Conservation (phyloP, 768 basidiomycete genomes). For the Fomitopsis pulvina region DNA sequence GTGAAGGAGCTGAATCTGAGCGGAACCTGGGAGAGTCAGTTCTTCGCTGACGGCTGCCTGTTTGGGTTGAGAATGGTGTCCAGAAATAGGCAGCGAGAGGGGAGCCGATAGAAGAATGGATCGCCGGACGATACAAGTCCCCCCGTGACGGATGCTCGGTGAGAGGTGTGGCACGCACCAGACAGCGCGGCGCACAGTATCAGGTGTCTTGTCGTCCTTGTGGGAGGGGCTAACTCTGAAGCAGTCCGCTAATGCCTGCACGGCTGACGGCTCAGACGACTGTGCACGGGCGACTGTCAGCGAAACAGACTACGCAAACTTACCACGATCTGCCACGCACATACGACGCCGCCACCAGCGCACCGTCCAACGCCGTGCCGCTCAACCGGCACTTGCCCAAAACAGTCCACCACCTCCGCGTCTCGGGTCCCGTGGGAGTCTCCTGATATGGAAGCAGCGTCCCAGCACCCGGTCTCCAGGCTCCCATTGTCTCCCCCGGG, state of each 20-base stretch:
- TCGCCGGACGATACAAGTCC: constrained; percentile 9
- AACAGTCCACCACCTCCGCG: constrained; percentile 5
- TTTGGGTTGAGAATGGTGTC: constrained; percentile 2
- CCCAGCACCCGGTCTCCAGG: constrained; percentile 10
- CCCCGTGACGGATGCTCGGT: too few relatives aligned
- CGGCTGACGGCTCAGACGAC: neutral
- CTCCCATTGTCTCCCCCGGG: constrained; percentile 10
- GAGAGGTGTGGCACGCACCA: constrained; percentile 3
- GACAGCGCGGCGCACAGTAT: neutral
- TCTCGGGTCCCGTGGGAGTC: constrained; percentile 8
- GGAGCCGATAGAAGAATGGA: constrained; percentile 6
- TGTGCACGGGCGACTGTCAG: constrained; percentile 6
- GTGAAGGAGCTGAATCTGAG: constrained; percentile 7
- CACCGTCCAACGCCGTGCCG: constrained; percentile 12
- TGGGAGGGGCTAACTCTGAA: neutral
- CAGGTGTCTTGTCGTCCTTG: neutral
- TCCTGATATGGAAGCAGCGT: constrained; percentile 7
- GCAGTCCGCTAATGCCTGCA: neutral
- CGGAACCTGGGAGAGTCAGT: constrained; percentile 14
- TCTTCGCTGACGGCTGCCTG: constrained; percentile 9
- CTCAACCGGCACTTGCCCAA: constrained; percentile 14
- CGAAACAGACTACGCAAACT: constrained; percentile 12
- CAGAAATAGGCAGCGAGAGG: neutral
- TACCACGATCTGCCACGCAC: constrained; percentile 7
- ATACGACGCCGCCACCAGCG: constrained; percentile 13